Base-by-base conservation (phyloP, 176 grass and related monocot species). In the Phragmites australis region DNA sequence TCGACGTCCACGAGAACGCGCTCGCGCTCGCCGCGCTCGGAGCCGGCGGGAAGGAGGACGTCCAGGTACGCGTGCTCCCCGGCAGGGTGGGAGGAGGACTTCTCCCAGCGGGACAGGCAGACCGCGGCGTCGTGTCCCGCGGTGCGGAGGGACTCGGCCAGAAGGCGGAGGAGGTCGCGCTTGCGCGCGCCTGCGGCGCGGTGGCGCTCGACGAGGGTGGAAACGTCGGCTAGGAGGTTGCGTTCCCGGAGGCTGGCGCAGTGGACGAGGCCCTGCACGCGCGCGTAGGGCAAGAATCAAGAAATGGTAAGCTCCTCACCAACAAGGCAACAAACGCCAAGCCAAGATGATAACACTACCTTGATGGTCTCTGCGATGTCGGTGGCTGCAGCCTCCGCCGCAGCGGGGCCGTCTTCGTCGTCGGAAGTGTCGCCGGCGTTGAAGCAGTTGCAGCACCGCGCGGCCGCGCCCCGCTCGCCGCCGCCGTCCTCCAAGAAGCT, bases 91-190 rank as follows among this genome's bases (percentile, higher is more conserved):
- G 92, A 89, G 2, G 90, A 18, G 1, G 88, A 73, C 48, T 94
- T 98, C 14, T 98, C 95, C 95, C 92, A 98, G 9, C 88, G 92
- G 1, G 95, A 93, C 61, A 78, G 37, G 70, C 95, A 93, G n/a
- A 89, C 50, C 6, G 92, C 87, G 0, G 95, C 88, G 51, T 98
- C 86, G 52, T 91, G 85, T 25, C 90, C 90, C 53, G 66, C 72
- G 39, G 90, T 68, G 78, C 77, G 75, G n/a, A 98, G 92, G 30
- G 90, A 91, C 23, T 72, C 78, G 13, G 88, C 70, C 5, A 98
- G 77, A 54, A 88, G 81, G 12, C 72, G 59, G 58, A 89, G 86
- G 29, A 87, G 77, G 23, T 93, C 92, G 11, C 87, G 83, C 45
- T 81, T 90, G 3, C 92, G 47, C 29, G 86, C 89, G 1, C 88